phyloP scores from a whole-genome alignment of 2,329 filamentous ascomycete species.

The Ascochyta viciae-villosae region DNA sequence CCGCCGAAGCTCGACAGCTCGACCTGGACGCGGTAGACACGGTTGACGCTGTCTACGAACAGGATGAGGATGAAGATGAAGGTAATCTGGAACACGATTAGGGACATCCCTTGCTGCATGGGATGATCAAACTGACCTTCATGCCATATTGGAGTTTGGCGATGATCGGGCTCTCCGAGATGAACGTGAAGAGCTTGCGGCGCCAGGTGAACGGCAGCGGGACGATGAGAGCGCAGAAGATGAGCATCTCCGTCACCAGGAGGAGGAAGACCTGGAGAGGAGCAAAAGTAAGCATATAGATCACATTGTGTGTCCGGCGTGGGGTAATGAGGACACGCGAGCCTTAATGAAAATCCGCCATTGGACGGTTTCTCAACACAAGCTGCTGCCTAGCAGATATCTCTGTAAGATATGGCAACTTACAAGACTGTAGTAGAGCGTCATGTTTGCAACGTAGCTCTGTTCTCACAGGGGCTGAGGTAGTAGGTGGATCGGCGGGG shows the following conservation, averaged over 20 bases:
- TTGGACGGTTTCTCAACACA: conserved; percentile 7
- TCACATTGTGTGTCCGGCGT: conserved; percentile 13
- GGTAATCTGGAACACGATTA: conserved; percentile 69
- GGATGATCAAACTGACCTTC: conserved; percentile 64
- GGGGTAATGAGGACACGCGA: conserved; percentile 10
- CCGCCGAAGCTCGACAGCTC: conserved; percentile 80
- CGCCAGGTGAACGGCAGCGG: conserved; percentile 88
- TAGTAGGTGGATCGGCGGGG: conserved; percentile 3
- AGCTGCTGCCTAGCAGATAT: not conserved
- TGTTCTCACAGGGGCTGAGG: conserved; percentile 24
- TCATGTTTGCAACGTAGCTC: conserved; percentile 62
- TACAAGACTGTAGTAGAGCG: conserved; percentile 73
- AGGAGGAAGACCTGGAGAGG: conserved; percentile 76
- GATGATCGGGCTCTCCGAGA: conserved; percentile 83
- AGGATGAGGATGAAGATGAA: conserved; percentile 99
- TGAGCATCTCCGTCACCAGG: conserved; percentile 80
- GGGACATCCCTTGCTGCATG: not conserved
- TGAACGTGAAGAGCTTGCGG: conserved; percentile 92
- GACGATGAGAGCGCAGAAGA: conserved; percentile 81
- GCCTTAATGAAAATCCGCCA: conserved; percentile 11
- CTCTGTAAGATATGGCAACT: conserved; percentile 31
- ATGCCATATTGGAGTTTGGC: conserved; percentile 97
- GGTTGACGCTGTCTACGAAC: conserved; percentile 94
- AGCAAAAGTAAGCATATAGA: conserved; percentile 38
- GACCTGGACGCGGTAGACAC: conserved; percentile 94